Percentiles rank a stretch among this genome's conserved stretches.
Evolutionary conservation across 345 rosid genomes (phyloP).

Genomic region (Heritiera littoralis): DNA sequence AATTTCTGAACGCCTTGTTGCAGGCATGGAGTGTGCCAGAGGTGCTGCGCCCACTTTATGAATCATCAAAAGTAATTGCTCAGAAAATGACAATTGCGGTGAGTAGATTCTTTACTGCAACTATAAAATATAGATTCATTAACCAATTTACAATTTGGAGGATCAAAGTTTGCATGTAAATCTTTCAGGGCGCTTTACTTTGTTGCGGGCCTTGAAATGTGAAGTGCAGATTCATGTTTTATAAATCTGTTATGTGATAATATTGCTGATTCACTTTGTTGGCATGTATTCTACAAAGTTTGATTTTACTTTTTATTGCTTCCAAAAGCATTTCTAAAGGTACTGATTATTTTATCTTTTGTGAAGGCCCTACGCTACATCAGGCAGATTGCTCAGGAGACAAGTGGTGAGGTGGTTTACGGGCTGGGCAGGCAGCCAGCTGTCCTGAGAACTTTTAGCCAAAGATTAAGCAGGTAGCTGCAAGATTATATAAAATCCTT

Average conservation of each 20-base stretch:
- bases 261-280: background rate
- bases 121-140: background rate
- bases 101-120: slow-evolving; percentile 33
- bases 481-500: background rate
- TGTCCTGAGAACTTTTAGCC: slow-evolving; percentile 92
- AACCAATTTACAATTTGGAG: background rate
- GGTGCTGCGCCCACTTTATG: slow-evolving; percentile 92
- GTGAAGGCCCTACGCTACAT: slow-evolving; percentile 76
- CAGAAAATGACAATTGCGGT: slow-evolving; percentile 94
- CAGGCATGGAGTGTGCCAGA: slow-evolving; percentile 99
- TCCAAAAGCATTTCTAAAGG: background rate
- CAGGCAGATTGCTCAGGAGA: slow-evolving; percentile 92
- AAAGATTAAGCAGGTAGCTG: slow-evolving; percentile 85
- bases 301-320: background rate
- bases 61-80: slow-evolving; percentile 90
- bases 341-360: slow-evolving; percentile 30
- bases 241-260: background rate
- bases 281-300: background rate
- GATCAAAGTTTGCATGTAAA: background rate
- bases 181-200: background rate
- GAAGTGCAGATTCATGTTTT: background rate
- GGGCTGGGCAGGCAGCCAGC: slow-evolving; percentile 96
- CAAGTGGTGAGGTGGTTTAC: slow-evolving; percentile 91
- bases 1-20: slow-evolving; percentile 11
- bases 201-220: slow-evolving; percentile 1